Base-by-base conservation (phyloP, 441 rosid species). In the Melastoma candidum region DNA sequence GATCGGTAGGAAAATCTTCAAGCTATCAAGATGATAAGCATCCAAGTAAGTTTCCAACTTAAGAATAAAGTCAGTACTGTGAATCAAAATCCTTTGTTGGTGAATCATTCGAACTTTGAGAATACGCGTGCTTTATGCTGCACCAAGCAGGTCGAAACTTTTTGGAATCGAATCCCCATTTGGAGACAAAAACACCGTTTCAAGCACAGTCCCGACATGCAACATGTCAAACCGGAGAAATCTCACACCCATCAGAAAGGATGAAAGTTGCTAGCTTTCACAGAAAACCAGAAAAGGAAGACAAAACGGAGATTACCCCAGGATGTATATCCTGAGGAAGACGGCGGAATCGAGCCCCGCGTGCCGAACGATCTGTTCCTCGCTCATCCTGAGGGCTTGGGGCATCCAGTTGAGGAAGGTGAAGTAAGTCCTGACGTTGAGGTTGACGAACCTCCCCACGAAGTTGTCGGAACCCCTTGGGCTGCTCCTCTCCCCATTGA, bases 391-490 rank as follows among this genome's bases (percentile, higher is more conserved):
- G 85, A 89, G 39, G 62, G 99, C 99, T 61, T 93, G 88, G 63
- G 99, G 97, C 99, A 93, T 93, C 99, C 99, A 93, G 71, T 80
- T 93, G 32, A 93, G 69, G 83, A 93, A 93, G 57, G 90, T 75
- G 49, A 89, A 71, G 56, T 89, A 93, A 24, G 93, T 89, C 50
- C 39, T 74, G 76, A 64, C 48, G 63, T 93, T 74, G 55, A 89
- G 88, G 65, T 93, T 93, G 22, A 93, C 90, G 64, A 93, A 82
- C 65, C 81, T 89, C 12, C 75, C 85, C 68, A 84, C 84, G 27
- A 80, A 75, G 51, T 74, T 78, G 12, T 71, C 71, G 54, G 73
- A 58, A 39, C 77, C 70, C 25, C 88, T 76, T 0, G 97, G 99
- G 63, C 93, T 89, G 64, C 63, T 69, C 63, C 99, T 77, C 2